Conservation (phyloP, 441 rosid species). For the Populus tomentosa region DNA sequence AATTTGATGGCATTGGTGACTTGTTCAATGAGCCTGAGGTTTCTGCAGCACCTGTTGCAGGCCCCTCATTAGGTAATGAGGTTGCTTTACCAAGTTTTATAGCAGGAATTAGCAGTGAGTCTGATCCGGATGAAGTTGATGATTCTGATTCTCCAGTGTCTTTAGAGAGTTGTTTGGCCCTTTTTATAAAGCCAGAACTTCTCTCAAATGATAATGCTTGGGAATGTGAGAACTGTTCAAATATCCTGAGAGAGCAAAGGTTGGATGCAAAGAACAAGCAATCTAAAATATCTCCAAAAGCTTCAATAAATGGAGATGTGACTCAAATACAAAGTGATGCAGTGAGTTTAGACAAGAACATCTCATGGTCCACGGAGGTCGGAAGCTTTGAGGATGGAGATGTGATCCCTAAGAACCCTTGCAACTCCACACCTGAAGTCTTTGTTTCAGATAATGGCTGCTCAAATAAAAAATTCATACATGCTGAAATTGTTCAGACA, state of each 20-base stretch:
- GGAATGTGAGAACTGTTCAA: conserved; percentile 86
- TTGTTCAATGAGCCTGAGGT: conserved; percentile 85
- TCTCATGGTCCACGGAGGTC: conserved; percentile 20
- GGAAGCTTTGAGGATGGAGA: conserved; percentile 23
- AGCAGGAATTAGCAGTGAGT: conserved; percentile 58
- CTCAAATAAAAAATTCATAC: conserved; percentile 21
- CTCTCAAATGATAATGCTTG: conserved; percentile 90
- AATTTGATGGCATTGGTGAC: conserved; percentile 75
- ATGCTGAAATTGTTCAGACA: conserved; percentile 24
- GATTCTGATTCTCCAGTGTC: conserved; percentile 78
- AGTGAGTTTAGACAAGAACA: conserved; percentile 16
- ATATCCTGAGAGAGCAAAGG: conserved; percentile 34
- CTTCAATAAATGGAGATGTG: conserved; percentile 28
- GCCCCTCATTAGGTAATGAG: conserved; percentile 53
- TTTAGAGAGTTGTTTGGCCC: conserved; percentile 82
- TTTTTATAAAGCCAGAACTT: conserved; percentile 75
- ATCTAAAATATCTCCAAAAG: conserved; percentile 22
- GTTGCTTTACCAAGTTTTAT: conserved; percentile 38
- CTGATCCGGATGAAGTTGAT: conserved; percentile 96
- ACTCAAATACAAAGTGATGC: conserved; percentile 12
- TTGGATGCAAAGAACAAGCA: conserved; percentile 39
- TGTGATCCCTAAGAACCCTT: conserved; percentile 5
- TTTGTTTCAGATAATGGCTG: conserved; percentile 23
- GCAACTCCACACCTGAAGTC: conserved; percentile 16
- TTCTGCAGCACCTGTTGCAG: conserved; percentile 45